phyloP scores from a whole-genome alignment of 805 yeast species.

The Schwanniomyces sp. region DNA sequence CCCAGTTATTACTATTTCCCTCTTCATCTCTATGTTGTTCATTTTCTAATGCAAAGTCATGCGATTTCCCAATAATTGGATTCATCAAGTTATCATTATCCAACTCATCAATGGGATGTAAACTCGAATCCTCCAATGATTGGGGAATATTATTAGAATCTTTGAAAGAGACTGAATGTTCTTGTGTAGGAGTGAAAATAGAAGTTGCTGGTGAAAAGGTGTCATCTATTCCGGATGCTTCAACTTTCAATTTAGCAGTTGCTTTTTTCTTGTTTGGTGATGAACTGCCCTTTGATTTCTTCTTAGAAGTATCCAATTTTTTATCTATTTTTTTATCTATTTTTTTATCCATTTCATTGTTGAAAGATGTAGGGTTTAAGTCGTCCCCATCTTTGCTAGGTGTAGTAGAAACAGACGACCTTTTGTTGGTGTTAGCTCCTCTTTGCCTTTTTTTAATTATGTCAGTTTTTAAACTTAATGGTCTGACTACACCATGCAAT shows the following conservation, averaged over 20 bases:
- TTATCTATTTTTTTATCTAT: neutral
- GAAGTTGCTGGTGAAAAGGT: neutral
- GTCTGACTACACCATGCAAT: conserved; percentile 93
- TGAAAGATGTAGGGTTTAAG: conserved; percentile 45
- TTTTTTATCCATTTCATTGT: neutral
- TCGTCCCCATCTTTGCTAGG: conserved; percentile 47
- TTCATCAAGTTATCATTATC: conserved; percentile 5
- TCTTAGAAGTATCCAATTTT: neutral
- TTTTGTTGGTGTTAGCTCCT: conserved; percentile 20
- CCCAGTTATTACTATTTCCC: conserved; percentile 16
- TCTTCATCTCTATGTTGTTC: conserved; percentile 1
- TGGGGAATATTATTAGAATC: neutral
- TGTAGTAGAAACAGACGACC: conserved; percentile 22
- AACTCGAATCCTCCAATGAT: conserved; percentile 1
- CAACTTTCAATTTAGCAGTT: neutral
- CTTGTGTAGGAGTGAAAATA: neutral
- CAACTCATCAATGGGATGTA: conserved; percentile 6
- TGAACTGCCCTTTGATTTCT: conserved; percentile 1
- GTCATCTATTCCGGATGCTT: neutral
- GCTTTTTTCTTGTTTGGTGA: conserved; percentile 2
- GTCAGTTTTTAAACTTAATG: conserved; percentile 86
- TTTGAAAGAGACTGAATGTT: neutral
- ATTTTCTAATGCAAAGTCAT: neutral
- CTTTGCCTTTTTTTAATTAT: conserved; percentile 91
- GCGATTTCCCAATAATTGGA: neutral